Evolutionary conservation across 768 basidiomycete genomes (phyloP), one percentile per base, ranked within the genome.

Genomic region (Boletus edulis): DNA sequence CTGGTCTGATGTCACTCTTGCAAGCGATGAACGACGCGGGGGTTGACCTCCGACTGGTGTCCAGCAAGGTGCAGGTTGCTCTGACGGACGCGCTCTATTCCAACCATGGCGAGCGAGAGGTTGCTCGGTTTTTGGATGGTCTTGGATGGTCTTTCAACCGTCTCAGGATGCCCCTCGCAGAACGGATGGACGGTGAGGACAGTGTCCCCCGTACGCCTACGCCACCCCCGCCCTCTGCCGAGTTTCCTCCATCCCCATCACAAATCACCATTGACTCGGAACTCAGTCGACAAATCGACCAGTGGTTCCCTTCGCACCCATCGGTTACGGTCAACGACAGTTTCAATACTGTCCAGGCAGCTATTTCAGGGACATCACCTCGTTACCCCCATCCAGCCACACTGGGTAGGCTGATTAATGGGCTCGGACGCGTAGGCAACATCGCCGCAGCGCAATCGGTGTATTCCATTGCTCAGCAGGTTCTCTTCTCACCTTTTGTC

Each of bases 391-490:
- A 74, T 9, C 74, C 83, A 3, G 70, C 70, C 13, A 74, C 77
- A 8, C 64, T 94, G 27, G 83, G 80, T 15, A 76, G 77, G 12
- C 72, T 97, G 22, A 85, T 95, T 62, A 81, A 84, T 54, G 72
- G 74, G 5, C 78, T 92, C 14, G 91, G 91, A 17, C 84, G 93
- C 29, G 48, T 72, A 9, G 77, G 80, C 46, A 78, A 86, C 49
- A 62, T 86, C 40, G 75, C 83, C 9, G 83, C 86, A 63, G 83
- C 89, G 10, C 75, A 76, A 18, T 76, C 81, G 43, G 70, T 88
- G 18, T 97, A 98, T 71, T 72, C 75, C 18, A 73, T 81, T 24
- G 85, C 86, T 9, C 92, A 95, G 70, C 65, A 66, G 13, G 72
- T 87, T 2, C 67, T 96, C 20, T 64, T 75, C 5, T 67, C 75